These are phyloP conservation scores for Penicillium ochrochloron DNA, from an alignment of 495 filamentous ascomycete species.

Conservation along the genomic window DNA sequence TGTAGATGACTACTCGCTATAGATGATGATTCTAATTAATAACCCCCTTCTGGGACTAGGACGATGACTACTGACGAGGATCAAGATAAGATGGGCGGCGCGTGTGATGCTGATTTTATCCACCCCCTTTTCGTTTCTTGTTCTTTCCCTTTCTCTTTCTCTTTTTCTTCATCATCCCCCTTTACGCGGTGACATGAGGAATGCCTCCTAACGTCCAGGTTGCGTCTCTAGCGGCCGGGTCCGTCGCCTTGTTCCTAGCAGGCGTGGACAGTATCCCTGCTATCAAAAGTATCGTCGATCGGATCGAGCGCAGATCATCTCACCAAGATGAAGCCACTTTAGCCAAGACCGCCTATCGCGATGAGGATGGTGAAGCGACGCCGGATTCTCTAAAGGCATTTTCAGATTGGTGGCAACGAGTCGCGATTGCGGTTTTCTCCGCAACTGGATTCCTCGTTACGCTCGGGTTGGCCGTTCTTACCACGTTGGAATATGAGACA, in stretches of 20 bases:
- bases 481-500: constrained; percentile 16
- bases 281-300: constrained; percentile 25
- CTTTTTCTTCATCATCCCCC: background rate
- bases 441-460: constrained; percentile 23
- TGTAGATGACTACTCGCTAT: background rate
- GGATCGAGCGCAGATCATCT: constrained; percentile 25
- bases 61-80: background rate
- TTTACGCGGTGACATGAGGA: constrained; percentile 22
- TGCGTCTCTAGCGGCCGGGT: constrained; percentile 24
- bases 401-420: constrained; percentile 36
- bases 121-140: background rate
- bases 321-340: constrained; percentile 27
- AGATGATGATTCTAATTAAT: background rate
- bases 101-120: constrained; percentile 7
- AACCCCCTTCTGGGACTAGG: constrained; percentile 8
- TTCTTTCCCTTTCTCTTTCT: background rate
- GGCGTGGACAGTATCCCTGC: constrained; percentile 32
- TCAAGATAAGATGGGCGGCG: constrained; percentile 15
- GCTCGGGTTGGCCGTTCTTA: constrained; percentile 30
- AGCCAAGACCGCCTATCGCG: constrained; percentile 32
- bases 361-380: constrained; percentile 40
- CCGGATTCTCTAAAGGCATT: constrained; percentile 36
- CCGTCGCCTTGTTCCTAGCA: constrained; percentile 34
- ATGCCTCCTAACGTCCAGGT: constrained; percentile 32
- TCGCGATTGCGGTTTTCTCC: constrained; percentile 28